Evolutionary conservation across 345 rosid species (phyloP), one percentile per base, ranked within the genome.

Genomic region (Pistacia atlantica): DNA sequence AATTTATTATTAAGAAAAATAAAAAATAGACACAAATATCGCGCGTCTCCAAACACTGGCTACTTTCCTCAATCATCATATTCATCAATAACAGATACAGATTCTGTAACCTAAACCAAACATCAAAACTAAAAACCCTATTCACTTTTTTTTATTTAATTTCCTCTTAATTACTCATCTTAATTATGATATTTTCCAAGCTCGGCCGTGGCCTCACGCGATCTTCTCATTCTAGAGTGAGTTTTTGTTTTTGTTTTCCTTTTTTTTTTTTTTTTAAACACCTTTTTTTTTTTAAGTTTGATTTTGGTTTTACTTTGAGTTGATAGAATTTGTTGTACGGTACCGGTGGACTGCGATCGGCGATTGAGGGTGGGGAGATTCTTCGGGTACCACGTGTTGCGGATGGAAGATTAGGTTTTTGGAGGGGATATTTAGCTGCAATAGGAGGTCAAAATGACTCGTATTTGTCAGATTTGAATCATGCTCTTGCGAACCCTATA

Each of bases 401-500:
- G 0, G 87, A 82, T 63, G 84, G 80, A 4, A 87, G 84, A 65
- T 79, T 89, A 76, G 94, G 91, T 80, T 79, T 82, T 84, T 45
- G 88, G 46, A 90, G 90, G 80, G 82, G 86, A 16, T 89, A 84
- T 64, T 80, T 93, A 52, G 81, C 89, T 76, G 84, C 94, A 16
- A 69, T 86, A 51, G 87, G 86, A 60, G 72, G 86, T 77, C 61
- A 51, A 18, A 81, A 87, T 75, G 89, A 75, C 31, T 55, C 75
- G 13, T 38, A 65, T 38, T 68, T 86, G 12, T 84, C 87, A 1
- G 86, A 90, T 80, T 86, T 91, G 38, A 88, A 83, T 83, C 80
- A 68, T 58, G 79, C 86, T 78, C 87, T 92, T 60, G 90, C 87
- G 22, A 88, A 89, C 86, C 97, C 94, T 82, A 85, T 86, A 74